Evolutionary conservation across 78 protist species (phyloP), one percentile per base, ranked within the genome.

Genomic region (Creolimax fragrantissima): DNA sequence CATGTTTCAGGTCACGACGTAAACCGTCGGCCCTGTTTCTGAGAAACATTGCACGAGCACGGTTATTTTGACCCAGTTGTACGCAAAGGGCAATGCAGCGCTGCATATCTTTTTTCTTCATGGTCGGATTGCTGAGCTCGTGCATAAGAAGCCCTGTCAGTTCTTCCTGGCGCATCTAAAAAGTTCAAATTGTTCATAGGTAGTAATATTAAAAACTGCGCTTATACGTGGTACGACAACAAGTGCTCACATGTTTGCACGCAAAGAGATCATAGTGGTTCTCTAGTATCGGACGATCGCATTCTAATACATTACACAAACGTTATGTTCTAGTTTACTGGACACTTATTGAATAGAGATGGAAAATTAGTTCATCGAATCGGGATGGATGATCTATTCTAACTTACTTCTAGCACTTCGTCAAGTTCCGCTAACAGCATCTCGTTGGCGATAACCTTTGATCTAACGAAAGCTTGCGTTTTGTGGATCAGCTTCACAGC

Each of bases 401-500:
- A n/a, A 58, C 24, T 32, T 58, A 58, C 74, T 24, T 58, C 74
- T 17, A 58, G 11, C 74, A 58, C 24, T 17, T 58, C 74, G 74
- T 58, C 74, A 17, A 58, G 24, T 24, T 58, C 74, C 11, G 74
- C 74, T 24, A 58, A 32, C 39, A 58, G 74, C 74, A 58, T 58
- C 24, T 58, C 74, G 24, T 58, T 58, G 74, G 74, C 11, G 39
- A 58, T 24, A 17, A 0, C 24, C 24, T 58, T 58, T 17, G 74
- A 17, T 24, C 74, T 17, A 17, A 58, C 74, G 24, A 58, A 58
- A 17, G 74, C 74, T 58, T 58, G 74, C 35, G 42, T 83, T 83
- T 83, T 83, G 42, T 83, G 86, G 90, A 88, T n/a, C 67, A 88
- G 2, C 2, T 6, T n/a, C 36, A 88, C 90, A 5, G 90, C 90